Evolutionary conservation across 2,329 filamentous ascomycete species (phyloP).

Genomic region (Lasiodiplodia hormozganensis): DNA sequence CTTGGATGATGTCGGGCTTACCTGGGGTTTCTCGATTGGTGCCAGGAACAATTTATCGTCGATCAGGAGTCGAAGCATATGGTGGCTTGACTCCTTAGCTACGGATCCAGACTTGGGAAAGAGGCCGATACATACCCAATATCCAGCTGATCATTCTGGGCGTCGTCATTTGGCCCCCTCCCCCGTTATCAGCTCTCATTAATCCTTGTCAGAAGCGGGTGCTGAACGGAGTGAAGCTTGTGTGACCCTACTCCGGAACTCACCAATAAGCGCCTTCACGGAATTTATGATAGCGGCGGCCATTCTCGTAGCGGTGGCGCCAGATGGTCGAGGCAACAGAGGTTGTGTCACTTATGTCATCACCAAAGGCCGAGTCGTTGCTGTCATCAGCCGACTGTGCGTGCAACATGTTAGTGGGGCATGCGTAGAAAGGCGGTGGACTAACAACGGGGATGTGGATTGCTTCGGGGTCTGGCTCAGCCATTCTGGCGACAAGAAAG

Average conservation of each 20-base stretch:
- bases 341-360: slow-evolving; percentile 40
- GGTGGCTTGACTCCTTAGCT: slow-evolving; percentile 34
- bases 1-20: slow-evolving; percentile 23
- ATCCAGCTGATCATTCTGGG: slow-evolving; percentile 18
- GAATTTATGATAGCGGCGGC: slow-evolving; percentile 24
- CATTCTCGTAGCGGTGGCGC: slow-evolving; percentile 37
- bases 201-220: no score
- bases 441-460: slow-evolving; percentile 5
- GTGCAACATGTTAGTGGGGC: neutral
- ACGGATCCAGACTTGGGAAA: neutral
- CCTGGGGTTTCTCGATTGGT: slow-evolving; percentile 35
- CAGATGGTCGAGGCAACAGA: slow-evolving; percentile 41
- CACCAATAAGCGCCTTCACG: slow-evolving; percentile 15
- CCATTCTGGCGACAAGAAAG: neutral
- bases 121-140: slow-evolving; percentile 1
- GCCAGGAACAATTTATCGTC: slow-evolving; percentile 37
- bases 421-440: neutral
- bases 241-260: neutral
- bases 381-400: slow-evolving; percentile 30
- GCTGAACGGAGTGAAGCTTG: neutral
- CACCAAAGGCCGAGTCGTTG: slow-evolving; percentile 38
- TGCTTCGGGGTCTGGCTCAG: neutral
- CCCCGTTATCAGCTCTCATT: neutral
- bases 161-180: slow-evolving; percentile 40
- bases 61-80: slow-evolving; percentile 38